Evolutionary conservation across 2,329 filamentous ascomycete species (phyloP).

Genomic region (Xylariaceae sp.): DNA sequence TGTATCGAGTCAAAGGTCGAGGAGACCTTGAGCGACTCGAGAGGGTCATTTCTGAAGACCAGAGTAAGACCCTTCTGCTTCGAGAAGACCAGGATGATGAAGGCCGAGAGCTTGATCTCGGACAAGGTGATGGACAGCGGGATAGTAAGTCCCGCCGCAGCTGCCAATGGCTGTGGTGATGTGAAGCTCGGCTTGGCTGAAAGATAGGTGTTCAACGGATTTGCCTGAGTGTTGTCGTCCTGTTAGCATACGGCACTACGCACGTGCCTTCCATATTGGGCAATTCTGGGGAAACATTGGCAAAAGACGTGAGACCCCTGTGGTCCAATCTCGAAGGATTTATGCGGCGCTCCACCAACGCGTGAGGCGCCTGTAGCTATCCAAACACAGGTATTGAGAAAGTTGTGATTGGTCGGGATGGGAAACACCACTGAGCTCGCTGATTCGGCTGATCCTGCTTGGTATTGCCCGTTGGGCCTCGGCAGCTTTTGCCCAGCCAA

Average conservation of each 20-base stretch:
- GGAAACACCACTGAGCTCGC: too few relatives aligned
- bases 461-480: too few relatives aligned
- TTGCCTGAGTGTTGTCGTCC: slow-evolving; percentile 55
- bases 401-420: too few relatives aligned
- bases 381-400: too few relatives aligned
- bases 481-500: too few relatives aligned
- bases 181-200: slow-evolving; percentile 87
- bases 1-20: slow-evolving; percentile 99
- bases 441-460: too few relatives aligned
- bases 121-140: slow-evolving; percentile 96
- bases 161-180: slow-evolving; percentile 84
- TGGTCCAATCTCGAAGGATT: slow-evolving; percentile 26
- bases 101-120: slow-evolving; percentile 90
- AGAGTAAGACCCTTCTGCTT: slow-evolving; percentile 94
- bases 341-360: slow-evolving; percentile 30
- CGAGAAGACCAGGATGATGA: slow-evolving; percentile 96
- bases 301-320: slow-evolving; percentile 25
- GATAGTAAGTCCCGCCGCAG: slow-evolving; percentile 86
- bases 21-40: slow-evolving; percentile 96
- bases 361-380: too few relatives aligned
- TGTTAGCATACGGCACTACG: slow-evolving; percentile 39
- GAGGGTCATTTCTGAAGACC: slow-evolving; percentile 94
- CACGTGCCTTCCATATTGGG: slow-evolving; percentile 19
- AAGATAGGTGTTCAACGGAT: slow-evolving; percentile 92
- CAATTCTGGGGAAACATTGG: slow-evolving; percentile 16